Conservation (phyloP, 2,329 filamentous ascomycete species). For the Xylariales sp. region DNA sequence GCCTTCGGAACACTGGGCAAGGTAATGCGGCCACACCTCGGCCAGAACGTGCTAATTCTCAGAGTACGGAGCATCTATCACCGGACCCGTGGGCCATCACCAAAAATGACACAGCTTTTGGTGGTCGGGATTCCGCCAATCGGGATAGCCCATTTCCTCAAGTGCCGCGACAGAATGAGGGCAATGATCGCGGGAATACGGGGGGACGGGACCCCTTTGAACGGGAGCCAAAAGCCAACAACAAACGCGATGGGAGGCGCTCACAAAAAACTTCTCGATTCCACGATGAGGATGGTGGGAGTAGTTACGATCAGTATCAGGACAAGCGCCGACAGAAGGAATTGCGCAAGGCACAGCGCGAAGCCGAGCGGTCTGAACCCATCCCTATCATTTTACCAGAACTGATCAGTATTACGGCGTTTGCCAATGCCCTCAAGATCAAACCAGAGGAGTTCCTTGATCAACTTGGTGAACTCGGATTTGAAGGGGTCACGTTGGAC, state of each 20-base stretch:
- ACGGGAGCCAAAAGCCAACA: constrained; percentile 19
- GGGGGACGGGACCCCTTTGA: constrained; percentile 22
- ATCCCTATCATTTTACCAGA: constrained; percentile 82
- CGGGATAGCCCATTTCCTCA: background rate
- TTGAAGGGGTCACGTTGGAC: constrained; percentile 83
- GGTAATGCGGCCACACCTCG: background rate
- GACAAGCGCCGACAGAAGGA: constrained; percentile 55
- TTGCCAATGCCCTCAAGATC: constrained; percentile 80
- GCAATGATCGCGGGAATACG: constrained; percentile 22
- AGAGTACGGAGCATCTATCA: background rate
- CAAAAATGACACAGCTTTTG: background rate
- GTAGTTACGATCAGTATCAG: constrained; percentile 54
- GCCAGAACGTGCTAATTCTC: background rate
- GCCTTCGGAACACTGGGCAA: background rate
- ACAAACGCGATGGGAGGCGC: constrained; percentile 33
- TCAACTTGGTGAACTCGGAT: constrained; percentile 87
- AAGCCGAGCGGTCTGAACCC: constrained; percentile 54
- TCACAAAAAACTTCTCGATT: constrained; percentile 31
- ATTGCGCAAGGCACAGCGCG: constrained; percentile 56
- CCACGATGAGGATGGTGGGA: constrained; percentile 45
- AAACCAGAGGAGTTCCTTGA: constrained; percentile 76
- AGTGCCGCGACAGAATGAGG: background rate
- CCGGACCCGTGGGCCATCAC: background rate
- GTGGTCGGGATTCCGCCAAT: background rate
- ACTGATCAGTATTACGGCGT: constrained; percentile 87